Base-by-base conservation (phyloP, 176 grass and related monocot genomes). In the Eragrostis curvula region DNA sequence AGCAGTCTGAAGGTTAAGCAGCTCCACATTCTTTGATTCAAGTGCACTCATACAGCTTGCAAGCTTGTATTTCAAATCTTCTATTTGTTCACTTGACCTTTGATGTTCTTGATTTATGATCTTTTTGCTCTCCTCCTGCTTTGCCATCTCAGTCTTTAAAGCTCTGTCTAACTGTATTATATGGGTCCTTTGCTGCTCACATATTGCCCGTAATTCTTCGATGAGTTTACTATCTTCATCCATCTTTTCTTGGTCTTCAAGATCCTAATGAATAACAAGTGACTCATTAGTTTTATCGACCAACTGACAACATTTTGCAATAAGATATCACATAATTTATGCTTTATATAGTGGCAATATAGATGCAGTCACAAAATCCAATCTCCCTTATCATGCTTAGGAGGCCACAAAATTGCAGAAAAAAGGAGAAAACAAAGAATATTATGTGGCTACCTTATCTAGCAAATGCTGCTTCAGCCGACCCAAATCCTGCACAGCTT, bases 171-270 rank as follows among this genome's bases (percentile, higher is more conserved):
- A 77, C 79, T 99, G 93, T 67, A 90, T 56, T 83, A 96, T 87
- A 69, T 88, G 93, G 81, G 40, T 29, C 48, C 79, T 99, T 89
- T 94, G 93, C 59, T 89, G 77, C 77, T 94, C 91, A 79, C 87
- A 91, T 60, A 83, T 88, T 90, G 61, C 85, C 28, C 68, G 79
- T 30, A 99, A 72, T 40, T 94, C 93, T 79, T 96, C 89, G 74
- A 99, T 99, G 65, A 92, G 80, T 83, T 90, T 92, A 86, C 69
- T 90, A 71, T 95, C 93, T 81, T 95, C 93, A 60, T 92, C 93
- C 93, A 95, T 95, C 85, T 95, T 95, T 78, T 96, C 93, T 79
- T 92, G 94, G 83, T 99, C 96, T 83, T 99, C 96, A 78, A 91
- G 81, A 78, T 99, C 96, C 95, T 97, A 75, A 83, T 64, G 47